Percentiles rank a stretch among this genome's conserved stretches.
Conservation (phyloP, 2,329 filamentous ascomycete species). For the Nemania sp. region DNA sequence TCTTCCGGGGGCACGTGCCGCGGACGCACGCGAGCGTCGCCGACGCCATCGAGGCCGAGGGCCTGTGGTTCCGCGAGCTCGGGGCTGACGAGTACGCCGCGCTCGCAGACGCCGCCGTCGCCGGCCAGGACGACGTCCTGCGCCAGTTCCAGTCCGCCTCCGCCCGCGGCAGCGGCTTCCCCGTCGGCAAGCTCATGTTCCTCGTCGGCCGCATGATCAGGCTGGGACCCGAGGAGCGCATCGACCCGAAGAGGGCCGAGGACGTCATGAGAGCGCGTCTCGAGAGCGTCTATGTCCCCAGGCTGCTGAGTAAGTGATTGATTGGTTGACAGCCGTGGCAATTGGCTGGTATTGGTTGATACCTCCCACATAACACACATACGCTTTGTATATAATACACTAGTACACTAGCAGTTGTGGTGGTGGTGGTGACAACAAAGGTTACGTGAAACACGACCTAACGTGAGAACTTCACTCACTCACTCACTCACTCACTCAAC, state of each 20-base stretch:
- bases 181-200: constrained; percentile 64
- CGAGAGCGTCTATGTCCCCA: constrained; percentile 36
- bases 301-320: too few species aligned
- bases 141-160: constrained; percentile 54
- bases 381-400: too few species aligned
- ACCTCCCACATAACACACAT: too few species aligned
- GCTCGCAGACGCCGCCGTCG: constrained; percentile 51
- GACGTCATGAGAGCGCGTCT: constrained; percentile 47
- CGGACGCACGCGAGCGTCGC: constrained; percentile 44
- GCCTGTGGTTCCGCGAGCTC: constrained; percentile 61
- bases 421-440: too few species aligned
- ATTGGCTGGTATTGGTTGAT: too few species aligned
- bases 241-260: constrained; percentile 58
- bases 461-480: too few species aligned
- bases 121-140: constrained; percentile 53
- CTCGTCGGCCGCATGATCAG: constrained; percentile 64
- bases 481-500: too few species aligned
- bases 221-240: constrained; percentile 57
- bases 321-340: too few species aligned
- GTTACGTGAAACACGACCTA: too few species aligned
- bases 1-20: constrained; percentile 54
- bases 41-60: constrained; percentile 50
- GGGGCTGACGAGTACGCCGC: constrained; percentile 51
- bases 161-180: constrained; percentile 51
- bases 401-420: too few species aligned